These are phyloP conservation scores for Xylaria sp. DNA, from an alignment of 2,329 filamentous ascomycete species.

Conservation along the genomic window DNA sequence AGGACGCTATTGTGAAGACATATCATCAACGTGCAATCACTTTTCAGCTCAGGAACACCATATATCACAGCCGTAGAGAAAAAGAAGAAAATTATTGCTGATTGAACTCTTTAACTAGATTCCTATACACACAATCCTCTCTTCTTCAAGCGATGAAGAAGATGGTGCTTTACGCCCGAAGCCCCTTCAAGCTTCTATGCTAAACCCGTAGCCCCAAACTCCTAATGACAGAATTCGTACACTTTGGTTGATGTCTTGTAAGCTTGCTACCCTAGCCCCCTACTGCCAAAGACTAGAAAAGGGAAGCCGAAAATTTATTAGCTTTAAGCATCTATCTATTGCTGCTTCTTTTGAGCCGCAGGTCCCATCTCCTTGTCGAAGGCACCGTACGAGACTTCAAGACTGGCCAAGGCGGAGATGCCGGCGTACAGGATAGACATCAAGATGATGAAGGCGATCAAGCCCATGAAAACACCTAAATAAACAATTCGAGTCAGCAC, in stretches of 20 bases:
- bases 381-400: conserved; percentile 91
- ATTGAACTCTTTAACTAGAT: conserved; percentile 26
- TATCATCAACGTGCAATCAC: neutral
- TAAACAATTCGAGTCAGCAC: conserved; percentile 1
- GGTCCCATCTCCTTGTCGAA: conserved; percentile 97
- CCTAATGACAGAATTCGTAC: conserved; percentile 36
- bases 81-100: conserved; percentile 35
- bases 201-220: conserved; percentile 33
- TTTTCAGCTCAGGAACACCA: neutral
- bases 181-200: conserved; percentile 25
- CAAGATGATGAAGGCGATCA: conserved; percentile 76
- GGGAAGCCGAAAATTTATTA: conserved; percentile 8
- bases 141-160: conserved; percentile 11
- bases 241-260: conserved; percentile 28
- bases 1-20: neutral
- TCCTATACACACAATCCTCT: conserved; percentile 20
- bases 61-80: neutral
- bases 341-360: conserved; percentile 85
- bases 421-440: conserved; percentile 82
- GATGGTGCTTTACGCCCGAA: conserved; percentile 20
- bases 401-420: conserved; percentile 77
- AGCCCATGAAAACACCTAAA: conserved; percentile 86
- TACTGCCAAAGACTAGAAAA: neutral
- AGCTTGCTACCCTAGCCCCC: neutral
- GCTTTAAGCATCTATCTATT: conserved; percentile 45